Percentiles rank a stretch among this genome's conserved stretches.
Evolutionary conservation across 1,284 basidiomycete species (phyloP).

Genomic region (Golubevia sp.): DNA sequence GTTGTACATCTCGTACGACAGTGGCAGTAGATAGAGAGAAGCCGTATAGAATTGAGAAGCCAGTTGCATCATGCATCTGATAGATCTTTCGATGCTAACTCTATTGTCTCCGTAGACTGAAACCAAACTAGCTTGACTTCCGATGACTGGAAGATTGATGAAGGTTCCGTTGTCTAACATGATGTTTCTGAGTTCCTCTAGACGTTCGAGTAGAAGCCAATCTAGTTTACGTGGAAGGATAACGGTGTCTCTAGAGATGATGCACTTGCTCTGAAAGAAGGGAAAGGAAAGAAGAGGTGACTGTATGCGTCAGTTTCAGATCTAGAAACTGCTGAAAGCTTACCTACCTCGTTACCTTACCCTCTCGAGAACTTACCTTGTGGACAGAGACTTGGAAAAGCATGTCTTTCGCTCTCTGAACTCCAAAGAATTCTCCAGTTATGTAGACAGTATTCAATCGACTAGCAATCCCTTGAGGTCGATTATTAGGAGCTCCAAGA

Average conservation of each 20-base stretch:
- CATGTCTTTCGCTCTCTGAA: constrained; percentile 93
- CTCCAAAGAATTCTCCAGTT: constrained; percentile 95
- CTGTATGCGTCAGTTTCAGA: no score
- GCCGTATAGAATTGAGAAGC: constrained; percentile 95
- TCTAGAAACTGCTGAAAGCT: no score
- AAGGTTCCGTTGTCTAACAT: constrained; percentile 98
- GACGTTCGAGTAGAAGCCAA: constrained; percentile 92
- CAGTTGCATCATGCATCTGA: constrained; percentile 91
- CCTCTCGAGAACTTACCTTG: constrained; percentile 69
- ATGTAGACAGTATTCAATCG: constrained; percentile 86
- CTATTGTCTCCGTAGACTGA: constrained; percentile 92
- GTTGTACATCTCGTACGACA: constrained; percentile 88
- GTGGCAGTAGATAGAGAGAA: constrained; percentile 90
- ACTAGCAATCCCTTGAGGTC: constrained; percentile 63
- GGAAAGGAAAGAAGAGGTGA: no score
- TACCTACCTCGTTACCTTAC: no score
- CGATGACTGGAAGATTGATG: constrained; percentile 88
- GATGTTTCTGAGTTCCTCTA: constrained; percentile 84
- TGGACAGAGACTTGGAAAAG: constrained; percentile 81
- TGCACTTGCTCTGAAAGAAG: constrained; percentile 75
- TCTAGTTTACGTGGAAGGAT: constrained; percentile 95
- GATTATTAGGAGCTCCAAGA: constrained; percentile 62
- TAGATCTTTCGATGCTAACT: constrained; percentile 92
- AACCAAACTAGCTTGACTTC: constrained; percentile 86
- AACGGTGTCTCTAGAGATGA: constrained; percentile 89